Conservation (phyloP, 257 asterid genomes). For the Solanum microdontum region DNA sequence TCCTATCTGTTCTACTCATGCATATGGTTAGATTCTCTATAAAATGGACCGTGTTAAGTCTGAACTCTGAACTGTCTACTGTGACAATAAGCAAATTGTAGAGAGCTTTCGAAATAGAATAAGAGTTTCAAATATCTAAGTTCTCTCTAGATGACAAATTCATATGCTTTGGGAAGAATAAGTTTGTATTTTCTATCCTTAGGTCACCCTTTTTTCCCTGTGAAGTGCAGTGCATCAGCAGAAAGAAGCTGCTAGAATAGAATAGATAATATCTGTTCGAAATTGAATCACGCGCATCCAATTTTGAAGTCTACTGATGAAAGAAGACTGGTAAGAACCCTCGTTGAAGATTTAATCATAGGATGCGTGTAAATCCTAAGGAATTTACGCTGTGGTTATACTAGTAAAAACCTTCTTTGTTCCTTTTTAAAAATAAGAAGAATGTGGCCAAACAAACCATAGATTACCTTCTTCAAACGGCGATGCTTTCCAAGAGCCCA, state of each 20-base stretch:
- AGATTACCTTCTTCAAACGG: conserved; percentile 69
- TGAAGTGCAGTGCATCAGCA: background rate
- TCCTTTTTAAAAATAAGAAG: background rate
- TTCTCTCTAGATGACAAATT: background rate
- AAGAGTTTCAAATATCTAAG: background rate
- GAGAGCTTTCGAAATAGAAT: background rate
- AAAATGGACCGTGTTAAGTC: background rate
- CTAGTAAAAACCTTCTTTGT: background rate
- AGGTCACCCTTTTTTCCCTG: background rate
- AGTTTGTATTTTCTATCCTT: background rate
- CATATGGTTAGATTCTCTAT: background rate
- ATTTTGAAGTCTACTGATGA: background rate
- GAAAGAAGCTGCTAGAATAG: background rate
- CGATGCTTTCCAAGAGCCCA: conserved; percentile 98
- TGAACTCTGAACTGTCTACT: background rate
- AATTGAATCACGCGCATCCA: background rate
- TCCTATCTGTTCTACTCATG: background rate
- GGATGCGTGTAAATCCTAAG: background rate
- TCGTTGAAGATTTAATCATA: background rate
- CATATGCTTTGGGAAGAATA: background rate
- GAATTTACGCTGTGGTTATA: background rate
- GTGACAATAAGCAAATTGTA: background rate
- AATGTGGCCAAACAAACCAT: background rate
- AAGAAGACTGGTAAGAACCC: background rate
- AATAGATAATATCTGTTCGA: background rate